Evolutionary conservation across 441 rosid species (phyloP).

Genomic region (Aleurites moluccanus): DNA sequence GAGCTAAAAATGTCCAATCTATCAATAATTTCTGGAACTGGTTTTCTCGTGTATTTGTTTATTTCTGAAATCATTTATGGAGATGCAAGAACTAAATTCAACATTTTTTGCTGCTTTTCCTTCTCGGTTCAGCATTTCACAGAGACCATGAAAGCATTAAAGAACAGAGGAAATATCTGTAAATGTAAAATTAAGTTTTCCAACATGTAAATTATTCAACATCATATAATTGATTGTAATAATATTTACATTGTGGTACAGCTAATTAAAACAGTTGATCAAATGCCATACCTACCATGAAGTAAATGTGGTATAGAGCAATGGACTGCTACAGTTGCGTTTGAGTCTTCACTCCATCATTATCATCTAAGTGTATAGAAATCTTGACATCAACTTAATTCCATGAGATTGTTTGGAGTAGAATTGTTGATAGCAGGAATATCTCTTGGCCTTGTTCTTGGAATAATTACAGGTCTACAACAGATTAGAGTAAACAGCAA

Average conservation of each 20-base stretch:
- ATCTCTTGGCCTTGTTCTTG: slow-evolving; percentile 45
- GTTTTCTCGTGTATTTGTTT: too few relatives aligned
- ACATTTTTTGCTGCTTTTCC: too few relatives aligned
- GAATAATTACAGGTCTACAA: slow-evolving; percentile 68
- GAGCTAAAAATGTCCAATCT: too few relatives aligned
- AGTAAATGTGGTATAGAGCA: not conserved
- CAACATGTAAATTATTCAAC: not conserved
- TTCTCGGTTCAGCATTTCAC: not conserved
- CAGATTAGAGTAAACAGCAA: slow-evolving; percentile 55
- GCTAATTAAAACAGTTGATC: not conserved
- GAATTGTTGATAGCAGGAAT: slow-evolving; percentile 24
- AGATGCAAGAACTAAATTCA: too few relatives aligned
- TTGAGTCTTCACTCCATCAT: slow-evolving; percentile 12
- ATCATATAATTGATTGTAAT: not conserved
- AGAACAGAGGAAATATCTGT: not conserved
- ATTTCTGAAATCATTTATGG: too few relatives aligned
- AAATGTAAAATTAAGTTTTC: not conserved
- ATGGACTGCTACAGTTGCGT: not conserved
- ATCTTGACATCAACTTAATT: slow-evolving; percentile 19
- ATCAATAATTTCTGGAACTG: too few relatives aligned
- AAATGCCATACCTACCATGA: not conserved
- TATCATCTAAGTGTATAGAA: slow-evolving; percentile 4
- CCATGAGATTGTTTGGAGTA: slow-evolving; percentile 13
- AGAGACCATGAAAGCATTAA: not conserved
- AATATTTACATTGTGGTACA: slow-evolving; percentile 8